Evolutionary conservation across 345 rosid genomes (phyloP).

Genomic region (Anacardium occidentale): DNA sequence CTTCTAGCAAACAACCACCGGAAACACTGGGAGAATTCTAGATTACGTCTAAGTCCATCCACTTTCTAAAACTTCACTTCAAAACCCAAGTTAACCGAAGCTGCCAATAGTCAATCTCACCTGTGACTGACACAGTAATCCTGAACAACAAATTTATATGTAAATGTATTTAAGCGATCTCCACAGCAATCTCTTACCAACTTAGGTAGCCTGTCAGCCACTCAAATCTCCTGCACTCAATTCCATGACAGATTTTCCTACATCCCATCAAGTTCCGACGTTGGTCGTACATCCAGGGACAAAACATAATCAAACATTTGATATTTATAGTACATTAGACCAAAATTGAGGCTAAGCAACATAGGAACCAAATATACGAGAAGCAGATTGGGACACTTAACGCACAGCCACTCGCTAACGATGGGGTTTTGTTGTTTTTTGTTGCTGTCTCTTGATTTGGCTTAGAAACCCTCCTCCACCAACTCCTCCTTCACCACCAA

Average conservation of each 20-base stretch:
- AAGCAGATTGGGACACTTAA: constrained; percentile 23
- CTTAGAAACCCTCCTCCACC: constrained; percentile 54
- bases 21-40: too few relatives aligned
- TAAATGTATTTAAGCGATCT: not conserved
- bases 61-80: too few relatives aligned
- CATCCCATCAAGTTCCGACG: not conserved
- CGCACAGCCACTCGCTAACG: constrained; percentile 57
- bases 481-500: constrained; percentile 40
- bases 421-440: constrained; percentile 49
- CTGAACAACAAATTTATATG: not conserved
- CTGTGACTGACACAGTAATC: not conserved
- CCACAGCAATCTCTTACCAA: constrained; percentile 10
- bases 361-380: constrained; percentile 1
- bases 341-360: not conserved
- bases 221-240: not conserved
- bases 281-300: not conserved
- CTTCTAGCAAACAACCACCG: too few relatives aligned
- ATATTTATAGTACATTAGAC: not conserved
- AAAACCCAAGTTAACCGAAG: not conserved
- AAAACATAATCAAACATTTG: not conserved
- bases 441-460: constrained; percentile 40
- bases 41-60: too few relatives aligned
- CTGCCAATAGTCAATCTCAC: not conserved
- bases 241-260: not conserved
- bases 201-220: not conserved